Base-by-base conservation (phyloP, 1,284 basidiomycete genomes). In the Leccinum fuscescens region DNA sequence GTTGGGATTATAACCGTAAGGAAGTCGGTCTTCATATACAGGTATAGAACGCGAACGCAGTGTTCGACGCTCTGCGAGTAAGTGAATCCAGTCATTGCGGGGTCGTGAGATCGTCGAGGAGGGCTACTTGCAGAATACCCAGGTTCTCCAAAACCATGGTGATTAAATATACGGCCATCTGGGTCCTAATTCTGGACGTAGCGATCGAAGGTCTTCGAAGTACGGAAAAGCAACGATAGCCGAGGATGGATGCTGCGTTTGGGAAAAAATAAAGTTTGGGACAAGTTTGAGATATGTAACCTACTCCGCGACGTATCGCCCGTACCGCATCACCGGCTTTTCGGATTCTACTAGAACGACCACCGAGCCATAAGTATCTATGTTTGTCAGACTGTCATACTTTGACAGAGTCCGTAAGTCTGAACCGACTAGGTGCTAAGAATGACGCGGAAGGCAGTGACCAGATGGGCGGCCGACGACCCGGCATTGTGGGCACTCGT, bases 11-110 rank as follows among this genome's bases (percentile, higher is more conserved):
- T 49, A 6, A 72, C 76, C 8, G 78, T 80, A 58, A 72, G 66
- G 54, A 79, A 67, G 59, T 80, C 79, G 2, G 77, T 70, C 62
- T 77, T 76, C 17, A 76, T 77, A 67, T 78, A 80, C 54, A 75
- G 63, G 59, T 73, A 67, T n/a, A 69, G 63, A 20, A 73, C 58
- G 39, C 60, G 59, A 55, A 55, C 14, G 9, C 59, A 52, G 42
- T 59, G 61, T 15, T 50, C 44, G 17, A 62, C 29, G 54, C 20
- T 57, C 17, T 63, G 62, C 66, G 54, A 62, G 62, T 27, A 59
- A 46, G 46, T 52, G 50, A 63, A 55, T 56, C 35, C 46, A 42
- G 56, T 63, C 72, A 71, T 72, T 57, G 39, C 35, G 50, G 3
- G 51, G 56, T 72, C 64, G 71, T 71, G 60, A 66, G 39, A 33